Evolutionary conservation across 352 stramenopile species (phyloP), one percentile per base, ranked within the genome.

Genomic region (Nothophytophthora sp.): DNA sequence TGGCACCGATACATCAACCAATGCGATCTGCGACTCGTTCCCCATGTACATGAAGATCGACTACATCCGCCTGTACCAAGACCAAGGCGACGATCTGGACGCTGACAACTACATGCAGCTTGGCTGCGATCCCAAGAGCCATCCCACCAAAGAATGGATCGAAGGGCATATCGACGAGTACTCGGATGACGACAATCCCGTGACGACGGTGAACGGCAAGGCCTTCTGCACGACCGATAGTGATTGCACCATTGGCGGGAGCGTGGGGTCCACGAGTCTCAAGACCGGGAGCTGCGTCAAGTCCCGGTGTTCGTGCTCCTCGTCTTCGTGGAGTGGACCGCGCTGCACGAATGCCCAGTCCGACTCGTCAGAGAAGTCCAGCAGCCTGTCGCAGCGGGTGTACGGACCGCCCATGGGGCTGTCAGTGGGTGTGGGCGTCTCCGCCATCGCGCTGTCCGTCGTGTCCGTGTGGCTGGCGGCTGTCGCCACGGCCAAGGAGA

Each of bases 41-140:
- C 79, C 79, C 2, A 86, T 90, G 70, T 82, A 80, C 73, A 72
- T 90, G 63, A 83, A 85, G 68, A 57, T 88, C 38, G 77, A 86
- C 56, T 88, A 89, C 67, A 84, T 89, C 6, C 69, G 79, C 0
- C 16, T 87, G 37, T 89, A 89, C 45, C 77, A 89, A 40, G 74
- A 86, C 59, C 16, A 62, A 4, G 63, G 50, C 6, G 44, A 60
- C n/a, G 70, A 82, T 20, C 50, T 63, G 2, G 35, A 76, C 5
- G 43, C 40, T 13, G 73, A 82, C 50, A 79, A 57, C 51, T 63
- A 63, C 50, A 87, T 90, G 70, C 52, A 68, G 22, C 15, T 87
- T 4, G 76, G 72, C 1, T 90, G 79, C 33, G 70, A 87, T n/a
- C 76, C 76, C 8, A 30, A 36, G 15, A 75, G 59, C 1, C 77